Evolutionary conservation across 1,284 basidiomycete genomes (phyloP).

Genomic region (Mycosarcoma mackinlayi): DNA sequence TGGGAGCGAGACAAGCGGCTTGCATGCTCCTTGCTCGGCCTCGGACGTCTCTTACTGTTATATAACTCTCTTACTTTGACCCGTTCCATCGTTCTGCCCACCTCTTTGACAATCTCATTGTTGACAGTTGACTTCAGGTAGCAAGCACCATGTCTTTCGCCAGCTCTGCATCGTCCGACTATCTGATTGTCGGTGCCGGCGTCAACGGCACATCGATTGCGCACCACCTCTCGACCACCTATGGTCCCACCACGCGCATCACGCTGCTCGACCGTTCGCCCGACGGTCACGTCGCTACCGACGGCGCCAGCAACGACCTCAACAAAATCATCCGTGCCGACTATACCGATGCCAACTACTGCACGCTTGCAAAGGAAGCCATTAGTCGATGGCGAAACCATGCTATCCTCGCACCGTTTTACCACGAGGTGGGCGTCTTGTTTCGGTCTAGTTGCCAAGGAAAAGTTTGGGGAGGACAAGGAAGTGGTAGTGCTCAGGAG

Average conservation of each 20-base stretch:
- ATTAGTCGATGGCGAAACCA: conserved; percentile 77
- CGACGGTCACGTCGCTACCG: conserved; percentile 72
- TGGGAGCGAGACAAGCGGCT: too few species aligned
- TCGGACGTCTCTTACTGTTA: too few species aligned
- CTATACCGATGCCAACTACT: conserved; percentile 72
- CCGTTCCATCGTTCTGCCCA: neutral
- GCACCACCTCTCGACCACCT: conserved; percentile 74
- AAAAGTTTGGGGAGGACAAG: neutral
- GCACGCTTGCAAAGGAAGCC: conserved; percentile 78
- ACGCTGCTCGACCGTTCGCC: conserved; percentile 73
- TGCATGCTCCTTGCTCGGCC: too few species aligned
- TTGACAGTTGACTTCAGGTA: too few species aligned
- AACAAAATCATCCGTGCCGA: conserved; percentile 77
- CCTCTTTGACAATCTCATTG: neutral
- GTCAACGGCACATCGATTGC: conserved; percentile 81
- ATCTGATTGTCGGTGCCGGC: conserved; percentile 79
- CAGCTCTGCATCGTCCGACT: conserved; percentile 13
- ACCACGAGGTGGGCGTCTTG: conserved; percentile 62
- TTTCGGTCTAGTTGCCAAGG: conserved; percentile 38
- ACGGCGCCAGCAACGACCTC: conserved; percentile 84
- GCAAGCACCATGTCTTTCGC: too few species aligned
- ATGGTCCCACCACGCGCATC: conserved; percentile 76
- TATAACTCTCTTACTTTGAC: too few species aligned
- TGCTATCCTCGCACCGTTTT: conserved; percentile 35
- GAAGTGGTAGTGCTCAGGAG: conserved; percentile 11